These are phyloP conservation scores for Suhomyces canberraensis DNA, from an alignment of 805 yeast genomes.

Conservation along the genomic window DNA sequence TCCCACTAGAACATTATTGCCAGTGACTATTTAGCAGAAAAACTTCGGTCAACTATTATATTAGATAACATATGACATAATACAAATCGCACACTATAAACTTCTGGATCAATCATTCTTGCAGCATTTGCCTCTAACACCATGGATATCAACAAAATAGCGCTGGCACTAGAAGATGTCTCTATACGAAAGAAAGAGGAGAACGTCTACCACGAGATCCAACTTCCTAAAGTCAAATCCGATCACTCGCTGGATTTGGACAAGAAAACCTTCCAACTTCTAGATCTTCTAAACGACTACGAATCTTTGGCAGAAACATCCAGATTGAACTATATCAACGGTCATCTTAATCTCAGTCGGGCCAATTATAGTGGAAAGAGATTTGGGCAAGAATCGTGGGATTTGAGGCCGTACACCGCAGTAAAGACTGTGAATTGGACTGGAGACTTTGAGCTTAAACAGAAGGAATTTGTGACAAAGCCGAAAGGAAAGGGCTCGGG, in stretches of 20 bases:
- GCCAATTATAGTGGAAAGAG: conserved; percentile 39
- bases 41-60: no score
- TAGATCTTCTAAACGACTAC: conserved; percentile 33
- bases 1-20: no score
- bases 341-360: conserved; percentile 41
- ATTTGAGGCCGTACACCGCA: conserved; percentile 30
- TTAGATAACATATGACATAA: no score
- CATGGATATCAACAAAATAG: conserved; percentile 5
- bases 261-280: conserved; percentile 13
- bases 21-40: no score
- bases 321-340: conserved; percentile 25
- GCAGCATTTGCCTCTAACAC: no score
- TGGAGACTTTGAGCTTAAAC: background rate
- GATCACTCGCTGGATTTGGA: conserved; percentile 4
- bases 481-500: background rate
- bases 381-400: conserved; percentile 43
- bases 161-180: conserved; percentile 8
- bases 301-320: conserved; percentile 20
- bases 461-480: conserved; percentile 1
- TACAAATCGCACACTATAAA: no score
- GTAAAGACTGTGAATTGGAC: conserved; percentile 16
- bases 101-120: background rate
- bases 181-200: conserved; percentile 3
- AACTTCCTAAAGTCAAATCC: background rate
- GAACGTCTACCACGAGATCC: background rate